Conservation (phyloP, 345 rosid genomes). For the Populus alba region DNA sequence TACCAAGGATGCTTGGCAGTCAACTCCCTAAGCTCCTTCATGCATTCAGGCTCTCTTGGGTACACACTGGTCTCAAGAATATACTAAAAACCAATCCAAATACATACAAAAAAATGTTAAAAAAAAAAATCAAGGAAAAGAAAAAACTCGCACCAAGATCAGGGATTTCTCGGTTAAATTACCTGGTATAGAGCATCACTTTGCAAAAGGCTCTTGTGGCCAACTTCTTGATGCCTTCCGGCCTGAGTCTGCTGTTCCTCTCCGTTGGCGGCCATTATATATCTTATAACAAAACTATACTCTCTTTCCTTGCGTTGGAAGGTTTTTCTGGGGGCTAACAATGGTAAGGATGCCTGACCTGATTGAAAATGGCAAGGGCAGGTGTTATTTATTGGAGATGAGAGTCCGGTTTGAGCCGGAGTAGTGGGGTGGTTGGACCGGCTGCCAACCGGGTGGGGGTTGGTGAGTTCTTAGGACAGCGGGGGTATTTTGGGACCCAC, state of each 20-base stretch:
- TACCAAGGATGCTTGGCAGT: slow-evolving; percentile 98
- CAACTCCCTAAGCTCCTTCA: slow-evolving; percentile 92
- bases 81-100: slow-evolving; percentile 44
- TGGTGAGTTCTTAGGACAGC: slow-evolving; percentile 3
- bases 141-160: neutral
- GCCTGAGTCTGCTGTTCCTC: slow-evolving; percentile 55
- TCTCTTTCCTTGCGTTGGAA: neutral
- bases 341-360: neutral
- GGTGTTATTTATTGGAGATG: neutral
- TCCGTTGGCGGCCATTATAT: slow-evolving; percentile 47
- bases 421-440: slow-evolving; percentile 3
- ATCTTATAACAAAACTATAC: neutral
- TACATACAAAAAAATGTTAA: neutral
- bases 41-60: slow-evolving; percentile 89
- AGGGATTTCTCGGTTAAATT: neutral
- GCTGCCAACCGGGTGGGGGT: slow-evolving; percentile 16
- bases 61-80: slow-evolving; percentile 97
- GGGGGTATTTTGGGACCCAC: neutral
- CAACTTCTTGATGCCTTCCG: slow-evolving; percentile 81
- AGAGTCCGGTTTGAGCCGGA: slow-evolving; percentile 15
- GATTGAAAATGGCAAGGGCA: neutral
- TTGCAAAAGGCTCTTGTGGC: slow-evolving; percentile 92
- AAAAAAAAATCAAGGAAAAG: neutral
- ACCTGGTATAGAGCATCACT: slow-evolving; percentile 97
- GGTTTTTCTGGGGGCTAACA: neutral